These are phyloP conservation scores for Eimeria mitis DNA, from an alignment of 169 alveolate genomes.

Conservation along the genomic window DNA sequence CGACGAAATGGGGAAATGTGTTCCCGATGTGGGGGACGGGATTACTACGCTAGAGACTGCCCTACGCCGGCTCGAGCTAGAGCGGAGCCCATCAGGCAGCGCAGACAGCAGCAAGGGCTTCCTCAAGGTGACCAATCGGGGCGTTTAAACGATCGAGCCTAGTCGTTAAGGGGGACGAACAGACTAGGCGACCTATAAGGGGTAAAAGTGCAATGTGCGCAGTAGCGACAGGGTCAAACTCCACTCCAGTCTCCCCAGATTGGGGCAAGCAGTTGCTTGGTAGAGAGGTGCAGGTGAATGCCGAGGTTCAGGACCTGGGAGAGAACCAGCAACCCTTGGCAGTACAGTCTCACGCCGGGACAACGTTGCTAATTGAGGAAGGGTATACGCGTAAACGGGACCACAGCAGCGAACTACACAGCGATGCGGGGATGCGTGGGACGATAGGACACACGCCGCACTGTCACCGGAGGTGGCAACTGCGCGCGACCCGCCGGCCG, in stretches of 20 bases:
- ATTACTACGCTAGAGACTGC: background rate
- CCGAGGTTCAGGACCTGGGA: too few relatives aligned
- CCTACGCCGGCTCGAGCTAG: constrained; percentile 18
- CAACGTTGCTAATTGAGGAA: too few relatives aligned
- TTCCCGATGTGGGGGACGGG: constrained; percentile 5
- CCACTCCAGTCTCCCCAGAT: background rate
- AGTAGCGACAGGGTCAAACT: background rate
- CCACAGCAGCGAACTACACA: too few relatives aligned
- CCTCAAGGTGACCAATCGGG: background rate
- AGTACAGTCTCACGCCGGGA: too few relatives aligned
- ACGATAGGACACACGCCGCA: too few relatives aligned
- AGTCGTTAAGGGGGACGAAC: background rate
- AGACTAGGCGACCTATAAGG: background rate
- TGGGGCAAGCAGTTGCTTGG: background rate
- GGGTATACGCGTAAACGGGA: too few relatives aligned
- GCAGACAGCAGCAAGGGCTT: background rate
- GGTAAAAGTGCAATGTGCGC: background rate
- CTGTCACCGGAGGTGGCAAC: too few relatives aligned
- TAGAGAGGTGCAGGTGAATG: too few relatives aligned
- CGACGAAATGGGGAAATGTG: constrained; percentile 1
- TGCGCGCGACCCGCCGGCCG: too few relatives aligned
- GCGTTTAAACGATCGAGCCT: background rate
- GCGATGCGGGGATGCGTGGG: too few relatives aligned
- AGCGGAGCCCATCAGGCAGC: background rate
- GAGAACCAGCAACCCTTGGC: too few relatives aligned